A percentile compares a stretch with the other conserved stretches of the same genome.
phyloP scores from a whole-genome alignment of 352 stramenopile genomes.

The Paralagenidium karlingii region DNA sequence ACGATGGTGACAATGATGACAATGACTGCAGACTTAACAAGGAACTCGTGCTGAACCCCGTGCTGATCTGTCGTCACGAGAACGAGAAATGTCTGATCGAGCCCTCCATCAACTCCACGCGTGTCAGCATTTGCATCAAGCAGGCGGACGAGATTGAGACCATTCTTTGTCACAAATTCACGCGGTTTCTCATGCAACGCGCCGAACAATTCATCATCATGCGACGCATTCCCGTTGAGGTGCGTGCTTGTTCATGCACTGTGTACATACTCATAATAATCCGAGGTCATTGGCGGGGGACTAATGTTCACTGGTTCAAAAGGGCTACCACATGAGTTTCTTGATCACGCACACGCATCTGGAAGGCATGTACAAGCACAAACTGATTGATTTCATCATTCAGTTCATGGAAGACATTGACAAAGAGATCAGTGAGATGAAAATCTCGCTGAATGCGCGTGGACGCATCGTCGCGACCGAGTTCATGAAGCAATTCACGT shows the following conservation, averaged over 20 bases:
- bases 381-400: constrained; percentile 96
- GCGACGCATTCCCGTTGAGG: constrained; percentile 79
- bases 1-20: not conserved
- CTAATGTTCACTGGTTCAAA: not conserved
- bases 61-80: constrained; percentile 90
- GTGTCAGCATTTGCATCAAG: constrained; percentile 94
- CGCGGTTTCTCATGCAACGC: constrained; percentile 93
- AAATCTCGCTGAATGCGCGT: constrained; percentile 92
- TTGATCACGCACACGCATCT: constrained; percentile 90
- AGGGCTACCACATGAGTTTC: constrained; percentile 95
- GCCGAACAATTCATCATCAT: constrained; percentile 94
- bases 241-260: constrained; percentile 2
- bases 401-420: constrained; percentile 98
- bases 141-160: constrained; percentile 90
- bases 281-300: not conserved
- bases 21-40: constrained; percentile 64
- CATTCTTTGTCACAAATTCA: constrained; percentile 93
- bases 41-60: constrained; percentile 89
- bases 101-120: constrained; percentile 91
- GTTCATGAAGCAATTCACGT: constrained; percentile 92
- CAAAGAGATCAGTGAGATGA: constrained; percentile 97
- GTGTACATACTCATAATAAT: too few relatives aligned
- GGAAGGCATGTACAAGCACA: constrained; percentile 94
- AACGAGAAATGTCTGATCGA: constrained; percentile 92
- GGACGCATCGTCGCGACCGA: constrained; percentile 88